Evolutionary conservation across 2,329 filamentous ascomycete genomes (phyloP).

Genomic region (Graphiopsis chlorocephala): DNA sequence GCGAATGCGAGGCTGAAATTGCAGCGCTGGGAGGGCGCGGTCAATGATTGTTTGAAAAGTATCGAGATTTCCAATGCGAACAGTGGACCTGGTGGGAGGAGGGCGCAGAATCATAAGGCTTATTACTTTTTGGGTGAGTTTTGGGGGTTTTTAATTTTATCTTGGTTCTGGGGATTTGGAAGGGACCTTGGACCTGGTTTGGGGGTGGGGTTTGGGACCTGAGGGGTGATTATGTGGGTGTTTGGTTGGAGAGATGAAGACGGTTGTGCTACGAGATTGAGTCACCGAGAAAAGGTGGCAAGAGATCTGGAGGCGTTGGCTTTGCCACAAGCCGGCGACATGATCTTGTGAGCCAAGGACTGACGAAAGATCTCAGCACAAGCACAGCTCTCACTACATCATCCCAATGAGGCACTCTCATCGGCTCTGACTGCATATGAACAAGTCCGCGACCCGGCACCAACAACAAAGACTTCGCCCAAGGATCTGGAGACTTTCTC

Average conservation of each 20-base stretch:
- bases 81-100: constrained; percentile 35
- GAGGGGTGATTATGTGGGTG: neutral
- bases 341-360: neutral
- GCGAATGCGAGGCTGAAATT: constrained; percentile 79
- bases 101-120: constrained; percentile 59
- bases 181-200: neutral
- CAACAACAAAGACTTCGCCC: constrained; percentile 52
- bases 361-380: constrained; percentile 52
- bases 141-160: neutral
- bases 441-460: constrained; percentile 47
- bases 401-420: constrained; percentile 69
- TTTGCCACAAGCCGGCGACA: neutral
- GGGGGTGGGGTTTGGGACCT: neutral
- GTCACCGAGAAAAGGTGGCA: neutral
- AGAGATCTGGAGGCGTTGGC: neutral
- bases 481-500: constrained; percentile 53
- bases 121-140: constrained; percentile 63
- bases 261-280: neutral
- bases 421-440: constrained; percentile 71
- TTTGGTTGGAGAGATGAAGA: neutral
- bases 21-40: constrained; percentile 67
- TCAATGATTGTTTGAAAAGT: constrained; percentile 73
- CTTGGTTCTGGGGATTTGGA: neutral
- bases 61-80: constrained; percentile 59
- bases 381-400: constrained; percentile 71